Conservation (phyloP, 352 stramenopile genomes). For the Phytophthora podocarpi region DNA sequence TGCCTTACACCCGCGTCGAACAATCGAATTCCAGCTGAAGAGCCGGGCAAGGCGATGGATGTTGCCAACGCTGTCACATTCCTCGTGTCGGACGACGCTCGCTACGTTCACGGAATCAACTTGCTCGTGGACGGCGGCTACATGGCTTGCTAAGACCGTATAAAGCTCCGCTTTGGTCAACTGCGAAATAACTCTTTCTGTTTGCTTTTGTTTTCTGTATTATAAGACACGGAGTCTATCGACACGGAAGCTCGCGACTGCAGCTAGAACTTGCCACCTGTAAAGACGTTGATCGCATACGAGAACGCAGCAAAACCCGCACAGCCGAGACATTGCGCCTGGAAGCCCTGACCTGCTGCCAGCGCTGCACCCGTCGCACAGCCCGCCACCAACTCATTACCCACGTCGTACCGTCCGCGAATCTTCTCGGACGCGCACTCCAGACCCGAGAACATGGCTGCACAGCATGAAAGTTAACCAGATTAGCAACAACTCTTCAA, state of each 20-base stretch:
- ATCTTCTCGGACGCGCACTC: conserved; percentile 96
- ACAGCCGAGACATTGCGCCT: conserved; percentile 94
- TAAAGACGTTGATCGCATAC: conserved; percentile 90
- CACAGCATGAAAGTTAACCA: neutral
- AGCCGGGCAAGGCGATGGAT: conserved; percentile 61
- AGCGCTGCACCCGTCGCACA: conserved; percentile 96
- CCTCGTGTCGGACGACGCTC: conserved; percentile 63
- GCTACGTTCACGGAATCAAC: conserved; percentile 68
- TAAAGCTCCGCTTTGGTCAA: neutral
- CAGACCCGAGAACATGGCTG: conserved; percentile 94
- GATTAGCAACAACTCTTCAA: neutral
- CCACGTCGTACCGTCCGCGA: conserved; percentile 94
- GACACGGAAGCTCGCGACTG: neutral
- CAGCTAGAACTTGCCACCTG: conserved; percentile 72
- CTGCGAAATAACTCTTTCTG: too few species aligned
- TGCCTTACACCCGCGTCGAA: conserved; percentile 49
- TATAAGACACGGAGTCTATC: conserved; percentile 26
- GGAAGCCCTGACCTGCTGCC: conserved; percentile 92
- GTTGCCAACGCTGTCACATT: conserved; percentile 76
- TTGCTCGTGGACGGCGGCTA: conserved; percentile 64
- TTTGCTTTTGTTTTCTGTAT: conserved; percentile 23
- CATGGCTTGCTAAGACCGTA: conserved; percentile 52
- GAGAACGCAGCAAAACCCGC: conserved; percentile 93
- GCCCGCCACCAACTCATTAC: conserved; percentile 93
- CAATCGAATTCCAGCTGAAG: conserved; percentile 62